Evolutionary conservation across 2,329 filamentous ascomycete genomes (phyloP).

Genomic region (Pseudocercospora fuligena): DNA sequence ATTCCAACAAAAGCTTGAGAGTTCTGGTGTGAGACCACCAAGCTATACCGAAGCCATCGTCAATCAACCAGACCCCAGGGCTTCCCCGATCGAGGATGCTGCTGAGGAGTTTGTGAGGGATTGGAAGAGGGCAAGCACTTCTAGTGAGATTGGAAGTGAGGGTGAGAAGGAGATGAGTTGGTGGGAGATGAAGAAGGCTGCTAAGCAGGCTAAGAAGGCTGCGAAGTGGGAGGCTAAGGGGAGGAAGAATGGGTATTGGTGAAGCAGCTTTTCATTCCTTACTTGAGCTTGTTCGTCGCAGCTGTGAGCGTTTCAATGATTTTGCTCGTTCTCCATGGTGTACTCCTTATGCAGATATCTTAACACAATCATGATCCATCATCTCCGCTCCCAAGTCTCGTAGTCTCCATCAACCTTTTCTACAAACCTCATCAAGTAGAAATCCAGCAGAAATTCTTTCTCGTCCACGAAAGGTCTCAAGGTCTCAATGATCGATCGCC

Average conservation of each 20-base stretch:
- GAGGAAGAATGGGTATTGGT: not conserved
- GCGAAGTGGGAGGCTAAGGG: not conserved
- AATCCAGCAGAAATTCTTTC: no score
- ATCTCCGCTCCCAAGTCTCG: no score
- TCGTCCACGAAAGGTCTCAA: no score
- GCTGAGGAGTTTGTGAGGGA: conserved; percentile 2
- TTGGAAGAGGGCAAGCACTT: not conserved
- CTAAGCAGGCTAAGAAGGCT: conserved; percentile 1
- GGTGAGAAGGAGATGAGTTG: not conserved
- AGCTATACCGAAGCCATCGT: not conserved
- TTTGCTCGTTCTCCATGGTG: not conserved
- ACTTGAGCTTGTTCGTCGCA: no score
- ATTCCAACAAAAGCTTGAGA: not conserved
- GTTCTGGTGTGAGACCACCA: not conserved
- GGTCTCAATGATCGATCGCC: no score
- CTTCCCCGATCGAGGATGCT: not conserved
- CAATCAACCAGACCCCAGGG: not conserved
- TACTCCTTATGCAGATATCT: no score
- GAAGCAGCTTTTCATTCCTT: not conserved
- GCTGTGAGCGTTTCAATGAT: not conserved
- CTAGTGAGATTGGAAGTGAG: not conserved
- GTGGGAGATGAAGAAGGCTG: conserved; percentile 4
- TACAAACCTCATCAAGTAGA: no score
- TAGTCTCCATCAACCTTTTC: no score
- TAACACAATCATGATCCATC: no score